Evolutionary conservation across 306 rosid species (phyloP).

Genomic region (Phaseolus lunatus): DNA sequence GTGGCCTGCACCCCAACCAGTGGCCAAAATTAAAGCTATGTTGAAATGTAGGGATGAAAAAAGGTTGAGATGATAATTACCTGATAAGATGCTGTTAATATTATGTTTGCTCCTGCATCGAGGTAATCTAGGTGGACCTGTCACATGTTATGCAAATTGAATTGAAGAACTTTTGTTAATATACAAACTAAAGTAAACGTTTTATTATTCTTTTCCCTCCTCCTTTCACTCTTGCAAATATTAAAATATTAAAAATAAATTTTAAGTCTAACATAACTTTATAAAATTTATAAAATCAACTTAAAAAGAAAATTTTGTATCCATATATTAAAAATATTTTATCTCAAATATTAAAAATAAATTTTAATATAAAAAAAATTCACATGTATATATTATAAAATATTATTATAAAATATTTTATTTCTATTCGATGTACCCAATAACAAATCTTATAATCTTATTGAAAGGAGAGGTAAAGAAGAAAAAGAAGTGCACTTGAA

Average conservation of each 20-base stretch:
- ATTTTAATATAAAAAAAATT: no score
- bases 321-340: no score
- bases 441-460: no score
- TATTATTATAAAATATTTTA: no score
- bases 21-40: neutral
- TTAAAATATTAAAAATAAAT: no score
- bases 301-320: no score
- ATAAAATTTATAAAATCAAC: no score
- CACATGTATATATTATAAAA: no score
- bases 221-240: neutral
- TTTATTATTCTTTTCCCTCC: neutral
- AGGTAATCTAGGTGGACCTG: conserved; percentile 97
- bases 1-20: conserved; percentile 67
- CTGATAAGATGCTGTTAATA: conserved; percentile 89
- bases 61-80: conserved; percentile 43
- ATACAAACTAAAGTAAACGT: neutral
- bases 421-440: no score
- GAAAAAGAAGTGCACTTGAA: neutral
- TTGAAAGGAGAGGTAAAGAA: neutral
- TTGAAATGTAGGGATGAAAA: neutral
- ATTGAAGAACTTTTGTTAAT: neutral
- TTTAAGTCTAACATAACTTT: no score
- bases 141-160: conserved; percentile 6
- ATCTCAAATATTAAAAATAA: no score
- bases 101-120: conserved; percentile 89